A percentile compares a stretch with the other conserved stretches of the same genome.
Conservation (phyloP, 2,329 filamentous ascomycete species). For the Coccinonectria pachysandricola region DNA sequence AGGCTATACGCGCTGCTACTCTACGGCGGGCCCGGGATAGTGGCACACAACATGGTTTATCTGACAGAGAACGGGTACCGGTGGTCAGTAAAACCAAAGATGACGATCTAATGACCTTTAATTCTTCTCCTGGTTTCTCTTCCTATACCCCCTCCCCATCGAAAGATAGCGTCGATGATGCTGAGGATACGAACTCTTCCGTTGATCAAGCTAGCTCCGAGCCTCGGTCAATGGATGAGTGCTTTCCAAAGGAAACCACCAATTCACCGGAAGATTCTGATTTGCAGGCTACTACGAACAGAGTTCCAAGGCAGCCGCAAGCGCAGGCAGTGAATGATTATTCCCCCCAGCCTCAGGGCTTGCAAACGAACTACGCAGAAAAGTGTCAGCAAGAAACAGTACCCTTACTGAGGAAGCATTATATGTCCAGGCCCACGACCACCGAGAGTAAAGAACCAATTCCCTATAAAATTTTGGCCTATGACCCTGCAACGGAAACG, state of each 20-base stretch:
- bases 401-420: conserved; percentile 27
- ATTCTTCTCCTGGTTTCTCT: too few species aligned
- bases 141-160: too few species aligned
- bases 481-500: conserved; percentile 47
- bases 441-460: too few species aligned
- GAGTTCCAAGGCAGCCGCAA: too few species aligned
- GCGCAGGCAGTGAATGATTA: conserved; percentile 26
- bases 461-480: conserved; percentile 55
- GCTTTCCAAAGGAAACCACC: conserved; percentile 25
- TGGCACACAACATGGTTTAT: too few species aligned
- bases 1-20: conserved; percentile 22
- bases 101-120: too few species aligned
- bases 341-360: conserved; percentile 35
- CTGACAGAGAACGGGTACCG: too few species aligned
- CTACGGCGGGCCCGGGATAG: conserved; percentile 18
- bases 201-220: conserved; percentile 20
- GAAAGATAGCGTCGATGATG: conserved; percentile 3
- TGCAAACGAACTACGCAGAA: conserved; percentile 36
- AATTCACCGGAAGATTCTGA: too few species aligned
- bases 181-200: neutral
- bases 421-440: conserved; percentile 5
- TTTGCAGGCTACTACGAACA: too few species aligned
- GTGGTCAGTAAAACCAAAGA: too few species aligned
- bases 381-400: conserved; percentile 28
- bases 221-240: conserved; percentile 31